Percentiles rank a stretch among this genome's conserved stretches.
Conservation (phyloP, 768 basidiomycete genomes). For the Multifurca ochricompacta region DNA sequence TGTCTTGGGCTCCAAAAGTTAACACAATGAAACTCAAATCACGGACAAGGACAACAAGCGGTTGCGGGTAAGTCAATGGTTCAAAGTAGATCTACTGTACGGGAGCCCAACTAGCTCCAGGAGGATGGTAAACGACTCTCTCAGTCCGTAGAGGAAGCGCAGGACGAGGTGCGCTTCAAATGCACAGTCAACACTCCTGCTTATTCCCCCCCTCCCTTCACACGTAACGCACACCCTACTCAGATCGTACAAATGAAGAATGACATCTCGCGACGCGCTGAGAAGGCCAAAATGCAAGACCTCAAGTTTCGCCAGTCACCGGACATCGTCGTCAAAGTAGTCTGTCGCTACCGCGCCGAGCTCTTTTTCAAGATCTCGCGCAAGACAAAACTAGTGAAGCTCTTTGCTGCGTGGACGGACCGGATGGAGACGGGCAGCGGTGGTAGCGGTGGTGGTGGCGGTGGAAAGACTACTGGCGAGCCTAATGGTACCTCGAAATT, state of each 20-base stretch:
- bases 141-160: conserved; percentile 77
- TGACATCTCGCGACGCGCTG: conserved; percentile 72
- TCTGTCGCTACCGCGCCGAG: conserved; percentile 84
- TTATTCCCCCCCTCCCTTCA: background rate
- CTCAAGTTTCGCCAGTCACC: conserved; percentile 78
- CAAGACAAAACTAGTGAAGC: conserved; percentile 75
- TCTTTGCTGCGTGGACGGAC: conserved; percentile 85
- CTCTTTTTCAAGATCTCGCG: conserved; percentile 90
- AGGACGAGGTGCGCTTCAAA: conserved; percentile 72
- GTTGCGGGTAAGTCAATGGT: conserved; percentile 51
- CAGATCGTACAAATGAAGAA: conserved; percentile 76
- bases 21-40: conserved; percentile 11
- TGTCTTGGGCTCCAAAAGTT: background rate
- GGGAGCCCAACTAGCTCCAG: conserved; percentile 37
- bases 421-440: conserved; percentile 54
- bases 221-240: background rate
- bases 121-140: conserved; percentile 80
- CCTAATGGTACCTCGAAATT: background rate
- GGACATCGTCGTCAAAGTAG: conserved; percentile 85
- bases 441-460: background rate
- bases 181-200: background rate
- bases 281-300: conserved; percentile 72
- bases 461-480: conserved; percentile 39
- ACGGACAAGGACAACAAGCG: conserved; percentile 77
- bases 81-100: conserved; percentile 28